Percentiles rank a stretch among this genome's conserved stretches.
phyloP scores from a whole-genome alignment of 176 grass and related monocot genomes.

The Musa troglodytarum region DNA sequence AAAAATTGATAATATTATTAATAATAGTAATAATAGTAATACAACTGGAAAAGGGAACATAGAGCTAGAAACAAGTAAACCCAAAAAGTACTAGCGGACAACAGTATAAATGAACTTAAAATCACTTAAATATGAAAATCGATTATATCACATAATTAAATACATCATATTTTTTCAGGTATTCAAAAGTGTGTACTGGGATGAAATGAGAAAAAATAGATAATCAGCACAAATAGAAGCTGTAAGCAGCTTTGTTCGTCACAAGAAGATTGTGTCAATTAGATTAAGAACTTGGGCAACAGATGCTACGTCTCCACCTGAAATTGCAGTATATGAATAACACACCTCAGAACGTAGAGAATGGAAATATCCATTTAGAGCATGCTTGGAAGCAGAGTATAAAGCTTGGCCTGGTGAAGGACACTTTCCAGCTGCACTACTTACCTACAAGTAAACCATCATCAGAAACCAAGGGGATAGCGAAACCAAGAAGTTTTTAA shows the following conservation, averaged over 20 bases:
- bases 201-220: not conserved
- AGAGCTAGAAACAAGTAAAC: not conserved
- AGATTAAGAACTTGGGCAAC: not conserved
- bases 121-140: not conserved
- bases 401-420: constrained; percentile 76
- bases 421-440: constrained; percentile 92
- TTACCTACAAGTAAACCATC: constrained; percentile 53
- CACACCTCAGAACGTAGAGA: constrained; percentile 88
- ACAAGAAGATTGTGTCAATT: not conserved
- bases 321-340: not conserved
- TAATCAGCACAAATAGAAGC: not conserved
- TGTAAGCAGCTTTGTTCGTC: not conserved
- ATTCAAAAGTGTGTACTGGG: not conserved
- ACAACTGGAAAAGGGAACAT: not conserved
- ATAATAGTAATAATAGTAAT: not conserved
- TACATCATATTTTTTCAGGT: not conserved
- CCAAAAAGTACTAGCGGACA: not conserved
- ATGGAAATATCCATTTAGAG: constrained; percentile 92
- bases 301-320: not conserved
- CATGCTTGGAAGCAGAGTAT: constrained; percentile 93
- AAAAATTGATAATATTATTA: constrained; percentile 4
- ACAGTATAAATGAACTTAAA: not conserved
- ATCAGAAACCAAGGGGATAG: constrained; percentile 16
- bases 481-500: not conserved
- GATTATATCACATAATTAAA: not conserved